A percentile compares a stretch with the other conserved stretches of the same genome.
Conservation (phyloP, 495 filamentous ascomycete genomes). For the Talaromyces thailandensis region DNA sequence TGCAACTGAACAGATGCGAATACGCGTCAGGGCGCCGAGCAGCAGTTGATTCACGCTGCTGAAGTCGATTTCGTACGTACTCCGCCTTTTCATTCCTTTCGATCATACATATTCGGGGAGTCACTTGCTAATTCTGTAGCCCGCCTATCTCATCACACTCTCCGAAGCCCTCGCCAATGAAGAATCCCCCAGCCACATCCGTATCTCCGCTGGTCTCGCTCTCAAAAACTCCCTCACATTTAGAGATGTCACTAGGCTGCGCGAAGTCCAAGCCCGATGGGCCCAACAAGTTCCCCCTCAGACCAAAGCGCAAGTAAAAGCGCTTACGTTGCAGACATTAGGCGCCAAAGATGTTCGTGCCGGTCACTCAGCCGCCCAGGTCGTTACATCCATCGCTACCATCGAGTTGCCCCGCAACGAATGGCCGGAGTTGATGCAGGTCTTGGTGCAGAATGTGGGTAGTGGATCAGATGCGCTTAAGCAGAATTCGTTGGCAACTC, state of each 20-base stretch:
- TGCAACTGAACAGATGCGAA: constrained; percentile 61
- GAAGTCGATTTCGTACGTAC: constrained; percentile 87
- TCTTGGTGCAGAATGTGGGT: constrained; percentile 84
- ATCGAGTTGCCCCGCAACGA: constrained; percentile 90
- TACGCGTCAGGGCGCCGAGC: constrained; percentile 82
- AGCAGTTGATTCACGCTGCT: constrained; percentile 85
- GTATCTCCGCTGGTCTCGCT: constrained; percentile 88
- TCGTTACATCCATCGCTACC: constrained; percentile 86
- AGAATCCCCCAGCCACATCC: constrained; percentile 66
- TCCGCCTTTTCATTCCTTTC: constrained; percentile 9
- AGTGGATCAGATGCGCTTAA: constrained; percentile 77
- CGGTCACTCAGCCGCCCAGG: constrained; percentile 83
- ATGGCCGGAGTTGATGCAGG: constrained; percentile 91
- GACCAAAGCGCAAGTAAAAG: constrained; percentile 79
- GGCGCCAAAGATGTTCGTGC: constrained; percentile 65
- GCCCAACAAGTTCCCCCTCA: constrained; percentile 64
- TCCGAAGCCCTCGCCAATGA: constrained; percentile 92
- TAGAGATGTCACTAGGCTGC: constrained; percentile 77
- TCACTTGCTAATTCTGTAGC: constrained; percentile 38
- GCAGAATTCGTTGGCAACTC: constrained; percentile 85
- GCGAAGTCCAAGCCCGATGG: constrained; percentile 88
- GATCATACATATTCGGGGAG: constrained; percentile 7
- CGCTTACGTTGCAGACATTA: constrained; percentile 77
- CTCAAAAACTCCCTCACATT: constrained; percentile 95
- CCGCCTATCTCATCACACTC: constrained; percentile 82